Conservation (phyloP, 805 yeast genomes). For the Zygoascus ofunaensis region DNA sequence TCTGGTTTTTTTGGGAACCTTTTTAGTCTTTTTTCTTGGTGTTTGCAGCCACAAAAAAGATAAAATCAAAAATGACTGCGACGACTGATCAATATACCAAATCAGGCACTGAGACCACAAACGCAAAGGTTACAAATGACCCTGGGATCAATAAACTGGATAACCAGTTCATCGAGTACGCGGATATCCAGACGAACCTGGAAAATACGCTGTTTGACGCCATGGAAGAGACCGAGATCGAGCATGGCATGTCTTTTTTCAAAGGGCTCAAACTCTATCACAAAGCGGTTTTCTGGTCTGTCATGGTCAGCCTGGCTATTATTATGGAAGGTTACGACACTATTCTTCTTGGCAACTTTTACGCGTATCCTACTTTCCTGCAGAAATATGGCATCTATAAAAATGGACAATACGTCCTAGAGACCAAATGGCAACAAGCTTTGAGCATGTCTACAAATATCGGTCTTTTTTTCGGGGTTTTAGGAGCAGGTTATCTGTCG, state of each 20-base stretch:
- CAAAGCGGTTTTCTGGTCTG: constrained; percentile 38
- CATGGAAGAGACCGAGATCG: constrained; percentile 13
- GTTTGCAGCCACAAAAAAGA: too few relatives aligned
- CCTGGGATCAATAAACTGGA: too few relatives aligned
- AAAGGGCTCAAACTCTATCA: constrained; percentile 33
- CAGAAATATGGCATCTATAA: constrained; percentile 31
- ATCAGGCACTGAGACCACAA: too few relatives aligned
- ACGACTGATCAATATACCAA: too few relatives aligned
- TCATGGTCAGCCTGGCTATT: constrained; percentile 35
- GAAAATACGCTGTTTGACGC: neutral
- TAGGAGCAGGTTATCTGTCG: constrained; percentile 36
- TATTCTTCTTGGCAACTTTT: constrained; percentile 33
- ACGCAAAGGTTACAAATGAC: too few relatives aligned
- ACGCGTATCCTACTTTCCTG: constrained; percentile 37
- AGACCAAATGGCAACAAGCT: constrained; percentile 8
- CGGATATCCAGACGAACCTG: neutral
- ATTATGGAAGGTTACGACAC: constrained; percentile 45
- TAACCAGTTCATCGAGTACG: too few relatives aligned
- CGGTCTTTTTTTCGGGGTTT: constrained; percentile 39
- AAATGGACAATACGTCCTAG: constrained; percentile 3
- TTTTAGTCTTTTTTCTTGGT: too few relatives aligned
- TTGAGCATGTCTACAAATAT: constrained; percentile 15
- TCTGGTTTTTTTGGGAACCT: too few relatives aligned
- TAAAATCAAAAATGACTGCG: too few relatives aligned
- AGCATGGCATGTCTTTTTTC: constrained; percentile 23